A percentile compares a stretch with the other conserved stretches of the same genome.
Conservation (phyloP, 805 yeast species). For the Barnettozyma sucrosica region DNA sequence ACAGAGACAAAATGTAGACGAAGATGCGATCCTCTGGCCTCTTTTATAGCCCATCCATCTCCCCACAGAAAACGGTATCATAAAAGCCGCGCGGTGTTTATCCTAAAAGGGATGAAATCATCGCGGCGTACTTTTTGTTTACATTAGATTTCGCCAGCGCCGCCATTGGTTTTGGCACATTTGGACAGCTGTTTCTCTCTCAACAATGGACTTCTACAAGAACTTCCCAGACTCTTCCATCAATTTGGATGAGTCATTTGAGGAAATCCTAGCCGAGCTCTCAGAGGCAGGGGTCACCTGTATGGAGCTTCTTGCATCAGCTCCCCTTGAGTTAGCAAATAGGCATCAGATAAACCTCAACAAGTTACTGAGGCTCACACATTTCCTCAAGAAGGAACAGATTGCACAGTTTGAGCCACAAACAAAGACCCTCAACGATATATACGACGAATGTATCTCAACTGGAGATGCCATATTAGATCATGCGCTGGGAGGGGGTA, state of each 20-base stretch:
- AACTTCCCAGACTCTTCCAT: conserved; percentile 33
- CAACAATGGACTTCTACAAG: conserved; percentile 37
- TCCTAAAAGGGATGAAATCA: not conserved
- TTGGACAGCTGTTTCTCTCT: not conserved
- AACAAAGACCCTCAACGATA: conserved; percentile 5
- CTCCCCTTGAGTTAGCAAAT: conserved; percentile 30
- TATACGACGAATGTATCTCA: conserved; percentile 29
- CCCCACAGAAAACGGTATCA: not conserved
- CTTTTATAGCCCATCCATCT: not conserved
- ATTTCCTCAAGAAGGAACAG: conserved; percentile 23
- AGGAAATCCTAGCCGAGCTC: conserved; percentile 24
- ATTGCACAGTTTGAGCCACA: conserved; percentile 23
- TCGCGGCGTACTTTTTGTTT: not conserved
- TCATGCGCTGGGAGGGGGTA: conserved; percentile 47
- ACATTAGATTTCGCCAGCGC: not conserved
- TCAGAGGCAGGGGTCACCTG: conserved; percentile 28
- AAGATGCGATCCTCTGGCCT: not conserved
- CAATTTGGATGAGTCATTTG: conserved; percentile 28
- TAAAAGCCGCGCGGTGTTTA: conserved; percentile 1
- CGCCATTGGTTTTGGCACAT: not conserved
- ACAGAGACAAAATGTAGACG: not conserved
- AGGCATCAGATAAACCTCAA: conserved; percentile 28
- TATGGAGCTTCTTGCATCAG: conserved; percentile 36
- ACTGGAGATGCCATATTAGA: conserved; percentile 52
- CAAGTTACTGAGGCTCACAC: conserved; percentile 4